Conservation (phyloP, 2,329 filamentous ascomycete genomes). For the Pseudocercospora musae region DNA sequence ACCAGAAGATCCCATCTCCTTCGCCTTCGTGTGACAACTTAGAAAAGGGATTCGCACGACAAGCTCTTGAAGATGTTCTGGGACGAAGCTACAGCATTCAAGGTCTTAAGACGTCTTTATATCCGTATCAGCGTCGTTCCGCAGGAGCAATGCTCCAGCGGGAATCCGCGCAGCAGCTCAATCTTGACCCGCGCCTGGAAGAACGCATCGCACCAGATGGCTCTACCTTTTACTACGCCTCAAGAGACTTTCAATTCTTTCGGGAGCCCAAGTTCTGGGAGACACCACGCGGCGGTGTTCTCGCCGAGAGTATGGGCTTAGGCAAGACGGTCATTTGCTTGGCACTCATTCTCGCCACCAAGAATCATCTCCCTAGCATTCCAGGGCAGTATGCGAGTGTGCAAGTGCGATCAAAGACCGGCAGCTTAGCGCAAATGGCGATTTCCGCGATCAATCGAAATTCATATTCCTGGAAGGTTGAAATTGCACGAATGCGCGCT, state of each 20-base stretch:
- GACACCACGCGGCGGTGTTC: constrained; percentile 68
- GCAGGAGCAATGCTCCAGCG: constrained; percentile 80
- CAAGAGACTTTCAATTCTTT: constrained; percentile 59
- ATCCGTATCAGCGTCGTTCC: constrained; percentile 76
- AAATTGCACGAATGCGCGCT: constrained; percentile 54
- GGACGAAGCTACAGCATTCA: constrained; percentile 44
- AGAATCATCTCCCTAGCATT: constrained; percentile 62
- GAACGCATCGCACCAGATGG: constrained; percentile 59
- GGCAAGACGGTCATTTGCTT: constrained; percentile 90
- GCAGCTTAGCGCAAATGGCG: constrained; percentile 70
- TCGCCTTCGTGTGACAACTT: constrained; percentile 53
- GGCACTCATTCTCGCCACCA: constrained; percentile 67
- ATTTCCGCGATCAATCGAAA: constrained; percentile 65
- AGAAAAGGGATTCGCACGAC: constrained; percentile 49
- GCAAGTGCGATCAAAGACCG: constrained; percentile 50
- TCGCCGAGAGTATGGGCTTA: constrained; percentile 74
- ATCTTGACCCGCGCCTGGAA: constrained; percentile 72
- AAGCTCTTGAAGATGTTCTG: constrained; percentile 57
- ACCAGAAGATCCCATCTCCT: constrained; percentile 65
- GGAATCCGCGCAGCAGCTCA: constrained; percentile 62
- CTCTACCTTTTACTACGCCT: constrained; percentile 66
- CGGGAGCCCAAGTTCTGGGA: constrained; percentile 71
- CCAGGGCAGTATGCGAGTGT: constrained; percentile 57
- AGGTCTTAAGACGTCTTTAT: constrained; percentile 64
- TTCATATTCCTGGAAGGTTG: constrained; percentile 66